phyloP scores from a whole-genome alignment of 192 early-diverging fungal genomes.

The Chytriomyces sp. region DNA sequence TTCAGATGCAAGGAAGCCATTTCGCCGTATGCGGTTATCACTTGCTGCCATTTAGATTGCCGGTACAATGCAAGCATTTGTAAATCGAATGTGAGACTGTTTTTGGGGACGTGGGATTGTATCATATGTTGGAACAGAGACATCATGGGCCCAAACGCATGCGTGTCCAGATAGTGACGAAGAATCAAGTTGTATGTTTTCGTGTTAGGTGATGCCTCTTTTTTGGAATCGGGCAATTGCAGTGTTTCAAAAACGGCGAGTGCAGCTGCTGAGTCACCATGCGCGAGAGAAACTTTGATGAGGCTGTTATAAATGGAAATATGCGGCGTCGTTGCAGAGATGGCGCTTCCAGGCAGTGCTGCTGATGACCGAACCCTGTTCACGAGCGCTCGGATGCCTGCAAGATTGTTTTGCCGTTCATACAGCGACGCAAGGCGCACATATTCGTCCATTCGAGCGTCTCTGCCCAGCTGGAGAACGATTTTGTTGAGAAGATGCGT shows the following conservation, averaged over 20 bases:
- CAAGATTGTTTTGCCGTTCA: neutral
- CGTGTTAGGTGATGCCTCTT: neutral
- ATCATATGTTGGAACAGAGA: neutral
- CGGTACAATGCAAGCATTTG: neutral
- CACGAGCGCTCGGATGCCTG: neutral
- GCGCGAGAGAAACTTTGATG: neutral
- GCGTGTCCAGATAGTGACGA: constrained; percentile 1
- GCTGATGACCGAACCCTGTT: neutral
- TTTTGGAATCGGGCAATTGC: neutral
- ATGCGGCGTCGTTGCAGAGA: neutral
- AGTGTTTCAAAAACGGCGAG: neutral
- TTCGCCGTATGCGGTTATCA: neutral
- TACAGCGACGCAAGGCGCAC: neutral
- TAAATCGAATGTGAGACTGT: neutral
- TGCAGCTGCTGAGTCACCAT: neutral
- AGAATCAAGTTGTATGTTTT: neutral
- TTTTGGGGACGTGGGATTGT: neutral
- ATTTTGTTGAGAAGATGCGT: constrained; percentile 13
- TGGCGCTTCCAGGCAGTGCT: neutral
- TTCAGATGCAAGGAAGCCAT: neutral
- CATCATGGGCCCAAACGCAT: neutral
- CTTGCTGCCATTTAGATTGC: neutral
- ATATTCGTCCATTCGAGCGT: constrained; percentile 3
- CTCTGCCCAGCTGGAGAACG: constrained; percentile 3
- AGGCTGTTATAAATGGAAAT: neutral